Evolutionary conservation across 2,329 filamentous ascomycete genomes (phyloP), one percentile per base, ranked within the genome.

Genomic region (Macrophomina pseudophaseolina): DNA sequence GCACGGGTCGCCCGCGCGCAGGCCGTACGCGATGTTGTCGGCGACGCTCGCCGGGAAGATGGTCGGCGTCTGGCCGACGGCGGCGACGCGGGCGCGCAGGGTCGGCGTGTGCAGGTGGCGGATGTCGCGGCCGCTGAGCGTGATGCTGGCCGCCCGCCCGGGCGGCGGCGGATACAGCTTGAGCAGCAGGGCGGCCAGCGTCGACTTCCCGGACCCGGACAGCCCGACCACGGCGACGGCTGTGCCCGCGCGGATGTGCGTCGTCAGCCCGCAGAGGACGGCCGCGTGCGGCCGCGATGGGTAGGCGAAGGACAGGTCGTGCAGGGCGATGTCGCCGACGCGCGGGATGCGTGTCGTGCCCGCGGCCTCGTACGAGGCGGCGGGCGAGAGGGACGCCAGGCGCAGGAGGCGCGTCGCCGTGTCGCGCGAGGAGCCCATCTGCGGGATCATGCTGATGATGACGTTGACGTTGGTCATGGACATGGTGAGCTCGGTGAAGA

Each of bases 141-240:
- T 86, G 2, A 93, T 77, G 0, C 85, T 77, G 44, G 78, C 72
- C 2, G 74, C 70, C 38, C 38, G 16, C 8, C 42, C n/a, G 66
- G 66, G 42, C 70, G 5, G 66, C 32, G 23, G 51, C 46, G 7
- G 58, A 73, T 95, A 93, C 0, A 97, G 82, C 0, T 90, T 87
- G 4, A 96, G 80, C 0, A 98, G 82, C 0, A 98, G 80, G 0
- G 90, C 87, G 0, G 90, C 85, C 42, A 97, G 84, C 0, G 94
- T 97, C 14, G 91, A 94, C 79, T 99, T 98, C 0, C 95, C 94
- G n/a, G 90, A 92, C 0, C 95, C 94, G 0, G 93, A 97, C 0
- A 86, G 81, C 0, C 94, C 94, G 2, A 96, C 93, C 23, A 98
- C 87, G 2, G 92, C 93, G 0, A 89, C 89, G 70, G 87, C 91